phyloP scores from a whole-genome alignment of 208 protist species.

The Novymonas esmeraldas region DNA sequence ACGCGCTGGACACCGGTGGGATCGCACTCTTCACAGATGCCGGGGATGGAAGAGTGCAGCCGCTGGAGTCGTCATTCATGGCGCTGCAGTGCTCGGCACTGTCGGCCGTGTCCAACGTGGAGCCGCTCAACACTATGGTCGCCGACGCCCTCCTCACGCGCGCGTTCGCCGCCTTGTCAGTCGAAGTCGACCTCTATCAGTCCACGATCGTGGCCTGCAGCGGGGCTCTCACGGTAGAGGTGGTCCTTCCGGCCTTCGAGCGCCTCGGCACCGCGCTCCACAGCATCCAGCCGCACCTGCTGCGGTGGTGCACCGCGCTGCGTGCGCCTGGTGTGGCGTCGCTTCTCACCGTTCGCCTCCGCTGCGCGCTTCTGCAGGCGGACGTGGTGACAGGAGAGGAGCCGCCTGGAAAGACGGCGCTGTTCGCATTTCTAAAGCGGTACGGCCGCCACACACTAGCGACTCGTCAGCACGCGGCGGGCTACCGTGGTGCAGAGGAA shows the following conservation, averaged over 20 bases:
- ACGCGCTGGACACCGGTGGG: constrained; percentile 1
- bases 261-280: constrained; percentile 39
- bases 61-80: background rate
- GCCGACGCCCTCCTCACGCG: constrained; percentile 26
- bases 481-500: background rate
- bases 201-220: constrained; percentile 10
- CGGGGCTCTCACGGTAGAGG: background rate
- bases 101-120: constrained; percentile 1
- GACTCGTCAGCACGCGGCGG: background rate
- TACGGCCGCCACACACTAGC: constrained; percentile 36
- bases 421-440: constrained; percentile 55
- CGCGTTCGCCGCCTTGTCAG: constrained; percentile 13
- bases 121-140: constrained; percentile 23
- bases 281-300: constrained; percentile 34
- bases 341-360: constrained; percentile 52
- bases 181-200: constrained; percentile 23
- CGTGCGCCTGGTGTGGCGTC: constrained; percentile 27
- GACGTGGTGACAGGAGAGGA: constrained; percentile 67
- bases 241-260: constrained; percentile 40
- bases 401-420: constrained; percentile 43
- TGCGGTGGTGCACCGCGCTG: constrained; percentile 56
- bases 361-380: constrained; percentile 62
- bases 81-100: constrained; percentile 12
- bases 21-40: background rate
- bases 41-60: background rate